Evolutionary conservation across 306 rosid species (phyloP).

Genomic region (Quercus cerris): DNA sequence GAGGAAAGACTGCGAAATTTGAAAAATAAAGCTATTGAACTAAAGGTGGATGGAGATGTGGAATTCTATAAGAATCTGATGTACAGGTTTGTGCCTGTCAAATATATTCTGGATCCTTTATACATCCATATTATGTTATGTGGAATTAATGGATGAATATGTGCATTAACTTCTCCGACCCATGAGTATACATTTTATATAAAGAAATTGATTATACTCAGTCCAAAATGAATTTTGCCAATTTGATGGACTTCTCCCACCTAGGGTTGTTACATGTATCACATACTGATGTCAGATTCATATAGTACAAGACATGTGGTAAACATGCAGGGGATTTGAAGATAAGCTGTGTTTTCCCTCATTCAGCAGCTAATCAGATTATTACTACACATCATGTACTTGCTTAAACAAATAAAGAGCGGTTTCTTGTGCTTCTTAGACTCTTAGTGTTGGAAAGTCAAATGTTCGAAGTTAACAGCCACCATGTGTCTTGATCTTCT

Average conservation of each 20-base stretch:
- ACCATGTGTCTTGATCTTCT: not conserved
- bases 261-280: not conserved
- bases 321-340: not conserved
- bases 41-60: slow-evolving; percentile 66
- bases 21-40: slow-evolving; percentile 61
- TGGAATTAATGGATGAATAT: not conserved
- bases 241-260: not conserved
- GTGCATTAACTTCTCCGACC: not conserved
- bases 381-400: not conserved
- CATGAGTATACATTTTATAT: not conserved
- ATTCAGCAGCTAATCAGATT: not conserved
- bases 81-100: slow-evolving; percentile 59
- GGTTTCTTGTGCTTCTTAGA: not conserved
- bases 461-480: not conserved
- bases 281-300: not conserved
- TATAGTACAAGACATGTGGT: not conserved
- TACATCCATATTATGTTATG: not conserved
- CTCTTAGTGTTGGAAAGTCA: not conserved
- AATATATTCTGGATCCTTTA: not conserved
- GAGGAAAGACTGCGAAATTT: slow-evolving; percentile 78
- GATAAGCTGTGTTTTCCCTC: not conserved
- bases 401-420: not conserved
- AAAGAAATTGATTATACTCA: not conserved
- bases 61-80: slow-evolving; percentile 77
- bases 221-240: not conserved